Evolutionary conservation across 768 basidiomycete genomes (phyloP), one percentile per base, ranked within the genome.

Genomic region (Hemileccinum rubropunctum): DNA sequence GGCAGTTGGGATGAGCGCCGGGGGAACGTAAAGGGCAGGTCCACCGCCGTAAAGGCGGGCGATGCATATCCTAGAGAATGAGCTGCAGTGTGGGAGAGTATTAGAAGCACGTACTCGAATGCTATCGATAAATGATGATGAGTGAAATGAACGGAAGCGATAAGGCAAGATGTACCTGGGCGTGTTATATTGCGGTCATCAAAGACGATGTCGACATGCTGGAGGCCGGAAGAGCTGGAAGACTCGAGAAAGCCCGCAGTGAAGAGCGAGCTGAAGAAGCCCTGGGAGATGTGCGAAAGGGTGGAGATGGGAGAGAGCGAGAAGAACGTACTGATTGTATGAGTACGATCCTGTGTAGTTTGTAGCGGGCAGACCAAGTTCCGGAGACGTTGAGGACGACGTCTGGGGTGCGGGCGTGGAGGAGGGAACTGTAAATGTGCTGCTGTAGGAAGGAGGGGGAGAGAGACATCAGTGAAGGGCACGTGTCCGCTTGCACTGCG

Each of bases 171-270:
- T 83, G 58, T 36, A 90, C 89, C 89, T 65, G 90, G 80, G 57
- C 92, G 77, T 8, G 91, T 91, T 63, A 95, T 95, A 62, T 95
- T 95, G 14, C 73, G 79, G 63, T 95, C 93, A 61, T 92, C 85
- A 54, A 94, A 87, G 39, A 76, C 74, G 38, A 95, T 73, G 54
- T 83, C 75, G 43, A 95, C 79, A 52, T 84, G 78, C 45, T 84
- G 80, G 49, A 56, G 52, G 46, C 52, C 54, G 46, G 48, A 52
- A 53, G 41, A 58, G 54, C 18, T 57, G 8, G 64, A 60, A 1
- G 86, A 84, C 60, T 91, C 91, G 27, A 75, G 69, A 59, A 89
- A 91, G 4, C 86, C 89, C 2, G 82, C 79, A 1, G 87, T 90
- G 69, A 95, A 97, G 18, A 97, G 78, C 28, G 89, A 84, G 42